Evolutionary conservation across 1,139 yeast species (phyloP).

Genomic region (Candida neerlandica): DNA sequence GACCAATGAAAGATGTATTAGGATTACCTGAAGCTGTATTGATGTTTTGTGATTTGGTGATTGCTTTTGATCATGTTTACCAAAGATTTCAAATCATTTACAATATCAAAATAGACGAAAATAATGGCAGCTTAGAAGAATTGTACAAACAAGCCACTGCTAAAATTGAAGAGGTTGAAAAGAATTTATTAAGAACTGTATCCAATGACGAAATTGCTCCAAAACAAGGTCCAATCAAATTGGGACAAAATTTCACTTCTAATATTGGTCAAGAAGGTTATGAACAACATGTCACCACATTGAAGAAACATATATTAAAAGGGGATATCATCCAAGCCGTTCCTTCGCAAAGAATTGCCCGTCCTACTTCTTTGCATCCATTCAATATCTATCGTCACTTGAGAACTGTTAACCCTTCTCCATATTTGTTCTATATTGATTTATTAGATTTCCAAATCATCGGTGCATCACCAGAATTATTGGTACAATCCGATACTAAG

Average conservation of each 20-base stretch:
- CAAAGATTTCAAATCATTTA: conserved; percentile 89
- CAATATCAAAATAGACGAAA: conserved; percentile 59
- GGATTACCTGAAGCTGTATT: conserved; percentile 87
- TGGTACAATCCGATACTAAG: conserved; percentile 76
- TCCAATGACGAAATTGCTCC: conserved; percentile 38
- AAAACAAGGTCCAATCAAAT: conserved; percentile 69
- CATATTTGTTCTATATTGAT: conserved; percentile 92
- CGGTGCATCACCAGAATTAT: conserved; percentile 95
- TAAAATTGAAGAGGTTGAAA: conserved; percentile 61
- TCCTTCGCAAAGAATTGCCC: conserved; percentile 93
- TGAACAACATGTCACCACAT: conserved; percentile 71
- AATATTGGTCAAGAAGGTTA: conserved; percentile 94
- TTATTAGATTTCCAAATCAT: conserved; percentile 89
- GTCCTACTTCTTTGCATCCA: conserved; percentile 94
- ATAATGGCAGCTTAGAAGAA: conserved; percentile 36
- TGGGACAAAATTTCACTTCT: conserved; percentile 69
- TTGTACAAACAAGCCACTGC: conserved; percentile 59
- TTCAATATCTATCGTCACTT: conserved; percentile 93
- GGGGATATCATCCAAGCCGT: conserved; percentile 98
- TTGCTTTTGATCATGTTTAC: conserved; percentile 92
- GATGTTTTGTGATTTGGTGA: conserved; percentile 87
- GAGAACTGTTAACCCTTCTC: conserved; percentile 95
- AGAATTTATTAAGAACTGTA: conserved; percentile 45
- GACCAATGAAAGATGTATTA: conserved; percentile 74
- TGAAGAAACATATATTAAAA: conserved; percentile 78